Conservation (phyloP, 2,329 filamentous ascomycete genomes). For the Pleurostoma richardsiae region DNA sequence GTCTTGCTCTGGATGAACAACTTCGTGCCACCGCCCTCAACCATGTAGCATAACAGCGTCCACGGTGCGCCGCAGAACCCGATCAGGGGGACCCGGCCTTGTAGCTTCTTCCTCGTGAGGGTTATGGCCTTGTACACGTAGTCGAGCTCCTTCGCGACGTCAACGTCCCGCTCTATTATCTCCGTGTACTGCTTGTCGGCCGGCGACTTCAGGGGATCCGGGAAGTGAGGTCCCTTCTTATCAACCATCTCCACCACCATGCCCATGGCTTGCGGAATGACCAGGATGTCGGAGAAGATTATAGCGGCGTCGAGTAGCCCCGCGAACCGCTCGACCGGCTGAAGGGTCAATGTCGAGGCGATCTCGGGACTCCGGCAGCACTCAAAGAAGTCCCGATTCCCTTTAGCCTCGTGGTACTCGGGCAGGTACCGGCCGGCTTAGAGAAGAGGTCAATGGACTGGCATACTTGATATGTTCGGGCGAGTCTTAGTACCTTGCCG, state of each 20-base stretch:
- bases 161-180: conserved; percentile 72
- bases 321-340: conserved; percentile 86
- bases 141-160: conserved; percentile 77
- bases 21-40: conserved; percentile 94
- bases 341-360: conserved; percentile 86
- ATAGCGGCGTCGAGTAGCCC: conserved; percentile 94
- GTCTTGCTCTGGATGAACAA: conserved; percentile 92
- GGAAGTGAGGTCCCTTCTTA: conserved; percentile 90
- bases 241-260: conserved; percentile 99
- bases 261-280: conserved; percentile 95
- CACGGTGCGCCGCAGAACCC: conserved; percentile 97
- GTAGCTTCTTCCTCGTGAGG: conserved; percentile 79
- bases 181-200: conserved; percentile 77
- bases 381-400: conserved; percentile 88
- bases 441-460: neutral
- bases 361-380: conserved; percentile 93
- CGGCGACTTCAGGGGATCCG: conserved; percentile 72
- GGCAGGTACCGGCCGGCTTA: conserved; percentile 92
- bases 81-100: conserved; percentile 84
- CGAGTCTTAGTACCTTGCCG: conserved; percentile 67
- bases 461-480: neutral
- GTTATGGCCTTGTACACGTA: conserved; percentile 98
- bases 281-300: conserved; percentile 97
- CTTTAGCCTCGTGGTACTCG: conserved; percentile 96
- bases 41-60: conserved; percentile 98